Evolutionary conservation across 768 basidiomycete genomes (phyloP).

Genomic region (Goffeauzyma gilvescens): DNA sequence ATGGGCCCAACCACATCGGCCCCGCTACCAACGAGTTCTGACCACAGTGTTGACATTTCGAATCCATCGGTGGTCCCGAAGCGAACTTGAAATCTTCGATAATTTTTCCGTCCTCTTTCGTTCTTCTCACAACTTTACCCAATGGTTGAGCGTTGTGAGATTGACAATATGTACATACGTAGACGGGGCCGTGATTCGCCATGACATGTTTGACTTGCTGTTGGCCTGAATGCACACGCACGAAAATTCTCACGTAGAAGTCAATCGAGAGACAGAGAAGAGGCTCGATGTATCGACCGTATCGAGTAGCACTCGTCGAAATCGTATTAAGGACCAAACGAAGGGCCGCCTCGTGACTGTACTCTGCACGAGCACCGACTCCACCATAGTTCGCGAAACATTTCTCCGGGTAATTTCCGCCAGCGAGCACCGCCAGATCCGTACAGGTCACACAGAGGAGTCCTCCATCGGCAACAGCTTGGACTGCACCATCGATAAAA

Average conservation of each 20-base stretch:
- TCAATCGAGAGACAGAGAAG: conserved; percentile 82
- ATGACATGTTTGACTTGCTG: conserved; percentile 65
- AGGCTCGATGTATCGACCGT: conserved; percentile 73
- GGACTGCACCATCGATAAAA: conserved; percentile 86
- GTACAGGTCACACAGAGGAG: conserved; percentile 91
- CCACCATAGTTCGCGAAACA: conserved; percentile 95
- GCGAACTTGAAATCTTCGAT: conserved; percentile 49
- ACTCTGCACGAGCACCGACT: conserved; percentile 73
- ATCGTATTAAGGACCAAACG: conserved; percentile 74
- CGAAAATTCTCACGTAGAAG: conserved; percentile 85
- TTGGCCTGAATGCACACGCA: conserved; percentile 54
- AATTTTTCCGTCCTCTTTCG: conserved; percentile 39
- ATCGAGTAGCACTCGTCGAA: conserved; percentile 70
- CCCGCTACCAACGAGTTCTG: conserved; percentile 67
- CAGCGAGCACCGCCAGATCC: conserved; percentile 80
- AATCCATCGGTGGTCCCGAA: conserved; percentile 40
- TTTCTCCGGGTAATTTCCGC: conserved; percentile 89
- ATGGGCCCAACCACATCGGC: conserved; percentile 85
- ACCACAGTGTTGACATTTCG: conserved; percentile 66
- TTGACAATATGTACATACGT: conserved; percentile 69
- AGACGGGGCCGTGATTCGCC: conserved; percentile 70
- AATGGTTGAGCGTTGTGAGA: conserved; percentile 64
- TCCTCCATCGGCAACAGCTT: conserved; percentile 71
- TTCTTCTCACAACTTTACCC: conserved; percentile 50
- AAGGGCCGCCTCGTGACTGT: conserved; percentile 88